phyloP scores from a whole-genome alignment of 345 rosid genomes.

The Xanthoceras sorbifolium region DNA sequence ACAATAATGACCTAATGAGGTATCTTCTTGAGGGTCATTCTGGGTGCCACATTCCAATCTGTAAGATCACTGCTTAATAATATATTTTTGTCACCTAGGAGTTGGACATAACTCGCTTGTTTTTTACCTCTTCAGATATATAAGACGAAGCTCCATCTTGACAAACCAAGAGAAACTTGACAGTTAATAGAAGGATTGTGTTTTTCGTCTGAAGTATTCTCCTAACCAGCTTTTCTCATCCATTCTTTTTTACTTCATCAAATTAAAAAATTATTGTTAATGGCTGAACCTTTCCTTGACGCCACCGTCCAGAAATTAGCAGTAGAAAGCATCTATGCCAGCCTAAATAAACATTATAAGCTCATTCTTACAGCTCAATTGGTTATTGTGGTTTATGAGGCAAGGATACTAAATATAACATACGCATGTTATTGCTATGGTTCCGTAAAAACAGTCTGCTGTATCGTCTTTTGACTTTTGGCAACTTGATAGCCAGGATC shows the following conservation, averaged over 20 bases:
- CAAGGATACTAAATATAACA: background rate
- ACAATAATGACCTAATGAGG: background rate
- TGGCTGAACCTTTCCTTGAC: background rate
- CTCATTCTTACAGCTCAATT: background rate
- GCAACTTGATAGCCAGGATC: background rate
- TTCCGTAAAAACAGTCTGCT: background rate
- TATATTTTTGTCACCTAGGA: background rate
- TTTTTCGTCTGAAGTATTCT: background rate
- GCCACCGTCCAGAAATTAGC: background rate
- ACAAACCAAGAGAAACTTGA: background rate
- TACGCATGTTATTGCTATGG: background rate
- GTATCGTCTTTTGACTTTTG: background rate
- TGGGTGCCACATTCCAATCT: background rate
- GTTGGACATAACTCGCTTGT: background rate
- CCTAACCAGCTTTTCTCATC: background rate
- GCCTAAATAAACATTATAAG: background rate
- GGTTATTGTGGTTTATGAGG: background rate
- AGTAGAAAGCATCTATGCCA: background rate
- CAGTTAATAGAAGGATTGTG: background rate
- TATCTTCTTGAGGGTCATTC: background rate
- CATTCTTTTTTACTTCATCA: background rate
- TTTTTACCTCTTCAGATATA: background rate
- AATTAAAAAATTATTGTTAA: background rate
- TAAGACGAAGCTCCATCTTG: background rate
- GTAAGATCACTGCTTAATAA: background rate